Conservation (phyloP, 2,329 filamentous ascomycete species). For the Chaetomium sp. region DNA sequence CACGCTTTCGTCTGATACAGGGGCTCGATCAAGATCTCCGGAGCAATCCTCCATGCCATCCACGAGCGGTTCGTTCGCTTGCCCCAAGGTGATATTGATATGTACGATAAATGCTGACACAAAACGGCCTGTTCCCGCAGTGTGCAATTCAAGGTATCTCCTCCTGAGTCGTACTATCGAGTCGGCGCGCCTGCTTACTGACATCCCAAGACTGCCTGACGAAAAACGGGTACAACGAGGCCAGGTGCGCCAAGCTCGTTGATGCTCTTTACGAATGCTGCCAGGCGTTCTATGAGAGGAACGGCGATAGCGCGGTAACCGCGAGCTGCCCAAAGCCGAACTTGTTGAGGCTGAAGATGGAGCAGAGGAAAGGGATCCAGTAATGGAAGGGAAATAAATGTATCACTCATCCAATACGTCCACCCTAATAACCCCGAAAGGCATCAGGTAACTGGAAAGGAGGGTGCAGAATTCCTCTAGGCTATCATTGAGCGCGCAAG, state of each 20-base stretch:
- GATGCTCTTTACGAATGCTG: conserved; percentile 94
- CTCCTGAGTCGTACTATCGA: not conserved
- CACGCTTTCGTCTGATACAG: conserved; percentile 43
- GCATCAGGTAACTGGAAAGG: conserved; percentile 69
- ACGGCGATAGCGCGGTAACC: conserved; percentile 74
- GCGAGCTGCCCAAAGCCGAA: conserved; percentile 84
- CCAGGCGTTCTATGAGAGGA: conserved; percentile 78
- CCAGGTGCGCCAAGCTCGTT: conserved; percentile 75
- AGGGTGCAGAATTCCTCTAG: conserved; percentile 78
- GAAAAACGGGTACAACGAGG: conserved; percentile 83
- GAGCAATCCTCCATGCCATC: conserved; percentile 79
- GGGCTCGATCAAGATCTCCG: conserved; percentile 69
- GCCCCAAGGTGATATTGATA: conserved; percentile 3
- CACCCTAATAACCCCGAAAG: conserved; percentile 44
- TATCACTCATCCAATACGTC: conserved; percentile 36
- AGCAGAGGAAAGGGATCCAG: conserved; percentile 57
- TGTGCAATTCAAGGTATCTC: conserved; percentile 84
- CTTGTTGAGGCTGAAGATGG: conserved; percentile 80
- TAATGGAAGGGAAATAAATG: conserved; percentile 27
- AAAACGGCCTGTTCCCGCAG: conserved; percentile 44
- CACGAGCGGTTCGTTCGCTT: conserved; percentile 67
- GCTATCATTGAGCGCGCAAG: conserved; percentile 97
- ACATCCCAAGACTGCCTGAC: conserved; percentile 72
- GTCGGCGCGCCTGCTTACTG: not conserved
- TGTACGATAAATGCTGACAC: conserved; percentile 5